Percentiles rank a stretch among this genome's conserved stretches.
Conservation (phyloP, 2,329 filamentous ascomycete genomes). For the Acrocalymma vagum region DNA sequence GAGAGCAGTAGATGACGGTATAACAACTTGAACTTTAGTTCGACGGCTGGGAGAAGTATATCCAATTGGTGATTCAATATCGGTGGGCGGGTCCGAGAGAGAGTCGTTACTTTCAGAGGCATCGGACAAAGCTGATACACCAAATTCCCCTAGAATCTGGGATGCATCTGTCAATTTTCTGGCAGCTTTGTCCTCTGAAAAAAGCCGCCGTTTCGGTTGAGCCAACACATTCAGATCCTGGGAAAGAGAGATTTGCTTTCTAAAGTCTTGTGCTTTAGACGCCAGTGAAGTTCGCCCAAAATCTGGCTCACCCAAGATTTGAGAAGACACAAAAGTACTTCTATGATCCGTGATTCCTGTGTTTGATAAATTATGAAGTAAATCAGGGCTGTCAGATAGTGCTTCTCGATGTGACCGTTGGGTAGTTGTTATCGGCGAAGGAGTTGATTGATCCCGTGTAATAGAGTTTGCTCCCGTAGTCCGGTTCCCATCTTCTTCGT, state of each 20-base stretch:
- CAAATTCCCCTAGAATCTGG: constrained; percentile 24
- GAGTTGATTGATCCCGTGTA: too few relatives aligned
- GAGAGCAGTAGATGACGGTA: constrained; percentile 31
- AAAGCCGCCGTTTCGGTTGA: too few relatives aligned
- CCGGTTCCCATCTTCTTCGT: neutral
- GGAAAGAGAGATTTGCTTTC: neutral
- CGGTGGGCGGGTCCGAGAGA: constrained; percentile 31
- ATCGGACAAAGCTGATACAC: constrained; percentile 30
- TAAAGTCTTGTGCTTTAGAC: constrained; percentile 13
- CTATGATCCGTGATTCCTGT: constrained; percentile 6
- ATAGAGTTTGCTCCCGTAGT: too few relatives aligned
- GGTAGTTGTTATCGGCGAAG: constrained; percentile 31
- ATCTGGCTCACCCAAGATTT: constrained; percentile 10
- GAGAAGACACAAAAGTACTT: constrained; percentile 14
- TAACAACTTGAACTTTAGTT: constrained; percentile 38
- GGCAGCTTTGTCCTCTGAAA: neutral
- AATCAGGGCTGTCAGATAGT: constrained; percentile 41
- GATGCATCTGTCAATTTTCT: constrained; percentile 5
- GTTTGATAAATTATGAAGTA: constrained; percentile 29
- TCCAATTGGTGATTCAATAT: constrained; percentile 13
- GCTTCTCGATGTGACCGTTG: too few relatives aligned
- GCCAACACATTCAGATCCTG: too few relatives aligned
- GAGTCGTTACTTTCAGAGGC: constrained; percentile 33
- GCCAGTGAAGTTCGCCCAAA: constrained; percentile 10
- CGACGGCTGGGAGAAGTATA: constrained; percentile 29